Conservation (phyloP, 257 asterid genomes). For the Przewalskia tangutica region DNA sequence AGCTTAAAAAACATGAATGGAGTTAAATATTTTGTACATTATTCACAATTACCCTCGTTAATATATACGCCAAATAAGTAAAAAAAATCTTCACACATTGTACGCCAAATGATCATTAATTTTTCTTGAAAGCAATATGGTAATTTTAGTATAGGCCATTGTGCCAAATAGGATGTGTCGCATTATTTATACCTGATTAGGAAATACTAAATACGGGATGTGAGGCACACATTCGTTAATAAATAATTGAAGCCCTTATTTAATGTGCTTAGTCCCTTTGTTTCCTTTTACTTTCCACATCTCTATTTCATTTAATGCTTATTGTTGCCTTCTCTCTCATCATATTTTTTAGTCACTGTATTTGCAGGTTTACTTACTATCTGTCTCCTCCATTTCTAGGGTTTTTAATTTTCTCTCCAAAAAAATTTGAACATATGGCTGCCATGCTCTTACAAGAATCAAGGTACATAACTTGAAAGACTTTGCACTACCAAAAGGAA, state of each 20-base stretch:
- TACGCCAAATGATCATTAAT: too few species aligned
- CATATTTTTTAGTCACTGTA: slow-evolving; percentile 7
- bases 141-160: too few species aligned
- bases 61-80: too few species aligned
- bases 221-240: too few species aligned
- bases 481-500: neutral
- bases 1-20: too few species aligned
- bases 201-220: too few species aligned
- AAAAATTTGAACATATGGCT: neutral
- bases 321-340: slow-evolving; percentile 8
- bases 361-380: neutral
- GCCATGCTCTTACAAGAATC: neutral
- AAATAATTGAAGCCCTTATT: neutral
- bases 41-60: too few species aligned
- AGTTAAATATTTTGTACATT: too few species aligned
- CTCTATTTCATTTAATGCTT: neutral
- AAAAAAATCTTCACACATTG: too few species aligned
- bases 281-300: neutral
- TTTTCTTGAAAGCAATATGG: too few species aligned
- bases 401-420: neutral
- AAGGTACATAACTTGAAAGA: neutral
- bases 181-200: too few species aligned
- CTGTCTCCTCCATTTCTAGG: neutral
- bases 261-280: neutral
- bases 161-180: too few species aligned